phyloP scores from a whole-genome alignment of 495 filamentous ascomycete species.

The Bathelium albidoporum region DNA sequence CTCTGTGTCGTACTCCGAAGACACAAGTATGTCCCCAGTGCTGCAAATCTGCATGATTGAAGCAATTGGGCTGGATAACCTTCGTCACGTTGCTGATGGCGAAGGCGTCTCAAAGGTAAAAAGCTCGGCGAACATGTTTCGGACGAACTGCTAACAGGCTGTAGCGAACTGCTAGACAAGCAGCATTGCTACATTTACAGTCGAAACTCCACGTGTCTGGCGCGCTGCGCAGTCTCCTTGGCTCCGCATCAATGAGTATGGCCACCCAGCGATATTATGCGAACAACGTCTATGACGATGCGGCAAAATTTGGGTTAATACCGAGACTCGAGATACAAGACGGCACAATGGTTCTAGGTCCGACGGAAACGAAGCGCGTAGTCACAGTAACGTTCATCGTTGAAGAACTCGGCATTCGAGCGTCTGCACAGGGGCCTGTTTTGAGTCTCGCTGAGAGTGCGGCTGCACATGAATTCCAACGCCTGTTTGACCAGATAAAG shows the following conservation, averaged over 20 bases:
- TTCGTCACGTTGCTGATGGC: not conserved
- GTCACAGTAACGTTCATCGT: conserved; percentile 33
- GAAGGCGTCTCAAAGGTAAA: not conserved
- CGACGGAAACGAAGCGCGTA: conserved; percentile 9
- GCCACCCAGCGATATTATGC: conserved; percentile 1
- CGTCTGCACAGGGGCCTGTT: conserved; percentile 21
- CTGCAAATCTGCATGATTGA: not conserved
- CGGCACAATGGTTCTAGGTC: not conserved
- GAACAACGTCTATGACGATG: conserved; percentile 42
- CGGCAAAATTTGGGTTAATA: conserved; percentile 35
- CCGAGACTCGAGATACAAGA: conserved; percentile 26
- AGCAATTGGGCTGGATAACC: not conserved
- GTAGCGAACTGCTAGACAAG: conserved; percentile 9
- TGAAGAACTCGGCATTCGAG: conserved; percentile 35
- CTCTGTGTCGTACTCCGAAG: not conserved
- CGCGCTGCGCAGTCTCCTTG: conserved; percentile 5
- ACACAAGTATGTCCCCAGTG: not conserved
- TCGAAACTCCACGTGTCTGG: conserved; percentile 14
- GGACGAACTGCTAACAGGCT: not conserved
- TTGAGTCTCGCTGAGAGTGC: conserved; percentile 29
- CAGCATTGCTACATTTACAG: conserved; percentile 10
- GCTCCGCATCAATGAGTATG: not conserved
- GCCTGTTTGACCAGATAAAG: not conserved
- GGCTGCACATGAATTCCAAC: conserved; percentile 31
- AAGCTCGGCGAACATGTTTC: not conserved